These are phyloP conservation scores for Cyathus striatus DNA, from an alignment of 768 basidiomycete species.

Conservation along the genomic window DNA sequence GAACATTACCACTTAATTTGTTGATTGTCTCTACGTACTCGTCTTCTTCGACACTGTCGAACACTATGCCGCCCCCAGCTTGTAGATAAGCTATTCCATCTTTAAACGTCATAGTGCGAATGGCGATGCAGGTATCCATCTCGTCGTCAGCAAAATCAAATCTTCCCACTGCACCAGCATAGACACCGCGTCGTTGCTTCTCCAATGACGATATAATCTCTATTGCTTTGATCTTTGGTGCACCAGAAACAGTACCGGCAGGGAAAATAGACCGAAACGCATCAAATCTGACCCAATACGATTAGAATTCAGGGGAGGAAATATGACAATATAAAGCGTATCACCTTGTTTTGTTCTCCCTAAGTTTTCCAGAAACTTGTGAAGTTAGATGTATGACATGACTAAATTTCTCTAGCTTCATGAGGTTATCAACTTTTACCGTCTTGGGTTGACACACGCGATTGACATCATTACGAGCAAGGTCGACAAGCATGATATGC, in stretches of 20 bases:
- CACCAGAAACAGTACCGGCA: conserved; percentile 96
- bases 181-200: conserved; percentile 86
- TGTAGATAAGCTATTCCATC: conserved; percentile 88
- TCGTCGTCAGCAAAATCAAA: conserved; percentile 93
- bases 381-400: conserved; percentile 98
- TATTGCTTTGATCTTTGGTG: conserved; percentile 98
- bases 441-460: conserved; percentile 93
- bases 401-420: conserved; percentile 92
- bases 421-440: conserved; percentile 93
- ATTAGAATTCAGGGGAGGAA: conserved; percentile 4
- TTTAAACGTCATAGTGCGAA: conserved; percentile 97
- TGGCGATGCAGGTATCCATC: conserved; percentile 99
- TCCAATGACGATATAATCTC: conserved; percentile 87
- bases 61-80: conserved; percentile 96
- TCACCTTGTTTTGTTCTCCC: conserved; percentile 81
- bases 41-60: conserved; percentile 95
- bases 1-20: conserved; percentile 84
- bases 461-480: conserved; percentile 98
- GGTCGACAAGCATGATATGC: conserved; percentile 98
- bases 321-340: not conserved
- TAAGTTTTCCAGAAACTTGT: conserved; percentile 83
- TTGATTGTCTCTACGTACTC: conserved; percentile 95
- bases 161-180: conserved; percentile 96
- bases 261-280: conserved; percentile 99
- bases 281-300: conserved; percentile 71